phyloP scores from a whole-genome alignment of 1,139 yeast genomes.

The Debaryomycetaceae sp. region DNA sequence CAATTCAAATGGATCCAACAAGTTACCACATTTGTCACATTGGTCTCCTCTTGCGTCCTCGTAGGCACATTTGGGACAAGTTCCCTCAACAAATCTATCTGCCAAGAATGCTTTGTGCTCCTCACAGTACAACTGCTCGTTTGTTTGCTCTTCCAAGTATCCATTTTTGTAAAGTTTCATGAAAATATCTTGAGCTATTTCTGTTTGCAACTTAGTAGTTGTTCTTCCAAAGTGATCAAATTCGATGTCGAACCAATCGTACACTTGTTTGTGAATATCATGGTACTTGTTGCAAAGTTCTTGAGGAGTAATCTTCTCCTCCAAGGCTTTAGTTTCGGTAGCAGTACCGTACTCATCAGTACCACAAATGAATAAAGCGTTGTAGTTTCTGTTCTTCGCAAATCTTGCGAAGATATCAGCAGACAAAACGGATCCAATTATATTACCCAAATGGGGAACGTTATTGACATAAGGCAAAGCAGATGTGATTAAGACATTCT shows the following conservation, averaged over 20 bases:
- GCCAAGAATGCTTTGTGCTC: constrained; percentile 89
- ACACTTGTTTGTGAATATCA: constrained; percentile 79
- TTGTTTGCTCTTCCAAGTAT: constrained; percentile 78
- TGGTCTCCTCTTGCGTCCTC: constrained; percentile 99
- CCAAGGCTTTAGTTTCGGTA: constrained; percentile 96
- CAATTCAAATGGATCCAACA: constrained; percentile 88
- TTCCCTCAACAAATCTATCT: constrained; percentile 96
- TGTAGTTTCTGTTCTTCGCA: constrained; percentile 84
- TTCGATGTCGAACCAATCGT: constrained; percentile 95
- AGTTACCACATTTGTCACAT: constrained; percentile 92
- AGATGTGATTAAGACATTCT: constrained; percentile 85
- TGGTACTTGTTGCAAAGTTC: constrained; percentile 90
- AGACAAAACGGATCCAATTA: constrained; percentile 88
- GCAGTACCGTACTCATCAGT: constrained; percentile 99
- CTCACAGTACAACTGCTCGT: constrained; percentile 89
- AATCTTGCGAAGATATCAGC: constrained; percentile 95
- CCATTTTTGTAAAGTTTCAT: constrained; percentile 69
- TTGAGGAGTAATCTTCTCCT: constrained; percentile 84
- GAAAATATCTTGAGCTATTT: constrained; percentile 92
- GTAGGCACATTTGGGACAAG: constrained; percentile 90
- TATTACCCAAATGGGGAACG: constrained; percentile 97
- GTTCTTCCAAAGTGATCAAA: constrained; percentile 97
- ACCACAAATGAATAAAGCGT: constrained; percentile 86
- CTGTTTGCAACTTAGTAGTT: constrained; percentile 87
- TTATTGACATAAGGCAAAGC: constrained; percentile 97